A percentile compares a stretch with the other conserved stretches of the same genome.
phyloP scores from a whole-genome alignment of 2,329 filamentous ascomycete genomes.

The Fusarium sp. region DNA sequence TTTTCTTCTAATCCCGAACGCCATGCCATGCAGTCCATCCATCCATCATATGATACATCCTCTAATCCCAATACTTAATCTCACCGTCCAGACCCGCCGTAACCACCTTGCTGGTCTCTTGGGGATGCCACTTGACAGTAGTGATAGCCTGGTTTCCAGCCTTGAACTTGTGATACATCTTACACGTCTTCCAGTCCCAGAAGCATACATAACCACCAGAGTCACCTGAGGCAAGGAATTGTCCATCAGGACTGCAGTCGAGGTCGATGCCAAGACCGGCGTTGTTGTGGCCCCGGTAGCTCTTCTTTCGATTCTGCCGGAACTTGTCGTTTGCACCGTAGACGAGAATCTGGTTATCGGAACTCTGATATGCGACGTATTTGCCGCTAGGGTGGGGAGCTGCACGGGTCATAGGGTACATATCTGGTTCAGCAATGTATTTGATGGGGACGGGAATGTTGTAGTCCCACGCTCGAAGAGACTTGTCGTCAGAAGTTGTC shows the following conservation, averaged over 20 bases:
- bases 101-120: conserved; percentile 93
- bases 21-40: conserved; percentile 36
- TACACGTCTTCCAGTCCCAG: conserved; percentile 99
- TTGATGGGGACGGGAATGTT: conserved; percentile 98
- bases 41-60: background rate
- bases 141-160: conserved; percentile 84
- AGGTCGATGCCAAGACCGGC: conserved; percentile 93
- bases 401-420: conserved; percentile 93
- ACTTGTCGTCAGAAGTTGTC: conserved; percentile 97
- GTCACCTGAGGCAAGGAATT: conserved; percentile 88
- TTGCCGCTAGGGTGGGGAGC: conserved; percentile 88
- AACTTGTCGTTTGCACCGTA: conserved; percentile 96
- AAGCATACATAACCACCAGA: conserved; percentile 90
- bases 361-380: conserved; percentile 91
- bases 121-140: conserved; percentile 95
- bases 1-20: conserved; percentile 31
- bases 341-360: conserved; percentile 96
- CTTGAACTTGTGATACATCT: conserved; percentile 97
- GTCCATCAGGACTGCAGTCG: conserved; percentile 86
- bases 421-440: conserved; percentile 95
- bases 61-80: conserved; percentile 91
- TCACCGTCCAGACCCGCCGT: conserved; percentile 89
- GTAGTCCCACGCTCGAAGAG: conserved; percentile 96
- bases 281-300: conserved; percentile 94
- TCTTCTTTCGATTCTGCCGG: conserved; percentile 96